Conservation (phyloP, 2,329 filamentous ascomycete species). For the Neopestalotiopsis clavispora region DNA sequence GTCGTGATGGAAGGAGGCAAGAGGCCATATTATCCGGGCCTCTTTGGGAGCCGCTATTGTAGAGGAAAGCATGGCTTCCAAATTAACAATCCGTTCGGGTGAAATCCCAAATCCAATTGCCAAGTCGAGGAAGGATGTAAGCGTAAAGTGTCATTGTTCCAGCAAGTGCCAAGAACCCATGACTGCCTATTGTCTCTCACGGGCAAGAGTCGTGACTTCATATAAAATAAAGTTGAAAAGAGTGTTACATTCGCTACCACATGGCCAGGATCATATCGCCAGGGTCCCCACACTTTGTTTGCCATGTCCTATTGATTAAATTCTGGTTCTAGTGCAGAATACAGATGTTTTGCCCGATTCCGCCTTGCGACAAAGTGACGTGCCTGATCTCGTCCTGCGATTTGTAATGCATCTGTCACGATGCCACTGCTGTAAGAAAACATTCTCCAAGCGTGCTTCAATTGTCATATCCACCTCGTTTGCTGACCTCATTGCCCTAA, state of each 20-base stretch:
- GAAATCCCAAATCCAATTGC: neutral
- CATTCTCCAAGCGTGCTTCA: no score
- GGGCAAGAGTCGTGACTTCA: neutral
- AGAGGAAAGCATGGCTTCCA: neutral
- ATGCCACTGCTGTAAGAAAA: neutral
- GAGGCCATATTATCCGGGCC: slow-evolving; percentile 10
- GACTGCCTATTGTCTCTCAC: neutral
- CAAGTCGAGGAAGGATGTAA: neutral
- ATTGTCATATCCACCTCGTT: no score
- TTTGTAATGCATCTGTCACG: no score
- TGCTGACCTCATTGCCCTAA: no score
- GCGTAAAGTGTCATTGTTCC: neutral
- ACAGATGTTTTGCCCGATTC: neutral
- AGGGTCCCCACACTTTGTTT: neutral
- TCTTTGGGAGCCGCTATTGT: neutral
- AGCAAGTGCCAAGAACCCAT: neutral
- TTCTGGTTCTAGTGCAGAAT: neutral
- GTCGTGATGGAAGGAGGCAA: slow-evolving; percentile 3
- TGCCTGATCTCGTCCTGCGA: no score
- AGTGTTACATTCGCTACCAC: neutral
- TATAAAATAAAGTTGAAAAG: neutral
- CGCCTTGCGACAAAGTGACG: no score
- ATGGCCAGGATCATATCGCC: neutral
- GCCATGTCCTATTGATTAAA: neutral
- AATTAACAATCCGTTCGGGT: neutral